These are phyloP conservation scores for Emmonsiellopsis sp. DNA, from an alignment of 2,329 filamentous ascomycete species.

Conservation along the genomic window DNA sequence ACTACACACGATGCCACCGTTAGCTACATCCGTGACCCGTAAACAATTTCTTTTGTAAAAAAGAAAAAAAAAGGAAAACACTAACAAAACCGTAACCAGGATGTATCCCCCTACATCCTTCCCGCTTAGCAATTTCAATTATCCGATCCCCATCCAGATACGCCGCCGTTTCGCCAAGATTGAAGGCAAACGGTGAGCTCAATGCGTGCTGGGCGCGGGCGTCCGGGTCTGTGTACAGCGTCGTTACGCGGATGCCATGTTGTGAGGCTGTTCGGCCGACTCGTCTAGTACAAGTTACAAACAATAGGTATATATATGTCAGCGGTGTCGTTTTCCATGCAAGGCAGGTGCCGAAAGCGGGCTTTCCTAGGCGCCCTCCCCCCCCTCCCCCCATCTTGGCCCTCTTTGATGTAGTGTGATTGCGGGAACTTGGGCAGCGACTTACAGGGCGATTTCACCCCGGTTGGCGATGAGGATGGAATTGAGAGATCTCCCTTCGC, in stretches of 20 bases:
- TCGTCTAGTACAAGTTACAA: slow-evolving; percentile 39
- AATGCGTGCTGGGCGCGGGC: slow-evolving; percentile 78
- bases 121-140: slow-evolving; percentile 73
- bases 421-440: slow-evolving; percentile 2
- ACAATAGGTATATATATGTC: neutral
- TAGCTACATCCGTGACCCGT: neutral
- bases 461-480: slow-evolving; percentile 94
- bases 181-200: slow-evolving; percentile 72
- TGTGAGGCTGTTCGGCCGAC: slow-evolving; percentile 80
- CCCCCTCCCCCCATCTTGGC: too few relatives aligned
- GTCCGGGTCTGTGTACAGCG: slow-evolving; percentile 90
- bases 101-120: slow-evolving; percentile 84
- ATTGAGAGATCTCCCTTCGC: slow-evolving; percentile 38
- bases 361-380: too few relatives aligned
- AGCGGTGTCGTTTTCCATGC: neutral
- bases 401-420: too few relatives aligned
- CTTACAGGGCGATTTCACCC: slow-evolving; percentile 80
- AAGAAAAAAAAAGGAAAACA: neutral
- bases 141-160: slow-evolving; percentile 94
- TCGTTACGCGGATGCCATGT: slow-evolving; percentile 86
- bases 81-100: slow-evolving; percentile 81
- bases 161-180: slow-evolving; percentile 65
- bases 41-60: neutral
- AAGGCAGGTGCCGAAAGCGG: too few relatives aligned
- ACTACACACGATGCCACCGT: slow-evolving; percentile 19